Percentiles rank a stretch among this genome's conserved stretches.
Conservation (phyloP, 139 green algal genomes). For the Picochlorum sp. region DNA sequence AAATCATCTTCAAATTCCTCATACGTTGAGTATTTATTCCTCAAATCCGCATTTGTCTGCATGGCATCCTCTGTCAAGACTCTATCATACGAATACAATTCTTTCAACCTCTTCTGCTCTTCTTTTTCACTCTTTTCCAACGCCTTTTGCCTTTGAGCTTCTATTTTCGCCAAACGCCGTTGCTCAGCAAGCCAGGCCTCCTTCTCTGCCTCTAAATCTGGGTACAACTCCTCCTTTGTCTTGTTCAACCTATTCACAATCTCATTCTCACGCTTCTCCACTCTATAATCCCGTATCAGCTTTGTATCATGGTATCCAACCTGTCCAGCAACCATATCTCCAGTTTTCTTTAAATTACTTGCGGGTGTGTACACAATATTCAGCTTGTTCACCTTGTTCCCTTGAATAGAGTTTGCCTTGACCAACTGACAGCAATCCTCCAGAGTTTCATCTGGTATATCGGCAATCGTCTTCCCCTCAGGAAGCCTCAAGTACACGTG, state of each 20-base stretch:
- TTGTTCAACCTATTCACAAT: slow-evolving; percentile 93
- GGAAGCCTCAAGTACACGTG: slow-evolving; percentile 93
- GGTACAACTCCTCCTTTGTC: slow-evolving; percentile 67
- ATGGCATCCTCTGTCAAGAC: slow-evolving; percentile 63
- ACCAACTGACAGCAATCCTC: slow-evolving; percentile 89
- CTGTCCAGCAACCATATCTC: slow-evolving; percentile 70
- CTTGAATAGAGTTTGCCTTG: slow-evolving; percentile 94
- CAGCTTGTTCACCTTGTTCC: slow-evolving; percentile 64
- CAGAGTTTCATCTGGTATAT: slow-evolving; percentile 75
- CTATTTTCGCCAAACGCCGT: slow-evolving; percentile 34
- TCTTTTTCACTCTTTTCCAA: slow-evolving; percentile 64
- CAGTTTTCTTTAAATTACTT: slow-evolving; percentile 83
- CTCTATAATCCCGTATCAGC: slow-evolving; percentile 51
- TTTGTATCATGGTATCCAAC: slow-evolving; percentile 81
- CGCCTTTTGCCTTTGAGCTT: slow-evolving; percentile 26
- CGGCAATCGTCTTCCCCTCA: slow-evolving; percentile 44
- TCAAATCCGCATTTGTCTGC: slow-evolving; percentile 61
- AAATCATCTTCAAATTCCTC: slow-evolving; percentile 94
- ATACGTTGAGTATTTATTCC: slow-evolving; percentile 62
- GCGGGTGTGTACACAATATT: slow-evolving; percentile 88
- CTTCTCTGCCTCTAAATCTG: slow-evolving; percentile 69
- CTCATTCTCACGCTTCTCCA: slow-evolving; percentile 73
- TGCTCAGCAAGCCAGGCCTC: slow-evolving; percentile 48
- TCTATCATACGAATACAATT: slow-evolving; percentile 66
- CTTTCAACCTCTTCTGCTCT: slow-evolving; percentile 46